These are phyloP conservation scores for Nigrograna mackinnonii DNA, from an alignment of 2,329 filamentous ascomycete species.

Conservation along the genomic window DNA sequence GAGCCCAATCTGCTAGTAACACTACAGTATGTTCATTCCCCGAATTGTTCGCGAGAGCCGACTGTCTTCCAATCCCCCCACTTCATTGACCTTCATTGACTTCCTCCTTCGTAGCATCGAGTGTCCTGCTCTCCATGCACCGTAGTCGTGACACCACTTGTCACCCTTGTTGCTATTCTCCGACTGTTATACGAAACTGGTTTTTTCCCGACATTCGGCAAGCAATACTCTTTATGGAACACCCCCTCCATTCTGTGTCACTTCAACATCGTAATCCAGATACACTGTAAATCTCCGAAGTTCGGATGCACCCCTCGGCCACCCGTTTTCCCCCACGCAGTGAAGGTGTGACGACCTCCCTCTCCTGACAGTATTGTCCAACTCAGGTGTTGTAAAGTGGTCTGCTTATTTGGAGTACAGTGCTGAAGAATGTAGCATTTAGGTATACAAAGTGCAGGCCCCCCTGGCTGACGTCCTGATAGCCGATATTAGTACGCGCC, in stretches of 20 bases:
- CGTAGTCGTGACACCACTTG: no score
- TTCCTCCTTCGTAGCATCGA: no score
- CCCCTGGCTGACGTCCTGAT: not conserved
- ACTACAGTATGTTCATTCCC: no score
- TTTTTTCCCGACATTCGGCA: slow-evolving; percentile 5
- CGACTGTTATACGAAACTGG: no score
- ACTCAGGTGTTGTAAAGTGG: not conserved
- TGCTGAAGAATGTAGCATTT: not conserved
- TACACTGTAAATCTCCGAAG: not conserved
- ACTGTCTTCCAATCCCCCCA: no score
- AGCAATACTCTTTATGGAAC: slow-evolving; percentile 1
- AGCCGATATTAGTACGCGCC: no score
- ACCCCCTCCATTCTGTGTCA: slow-evolving; percentile 1
- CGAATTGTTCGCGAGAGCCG: no score
- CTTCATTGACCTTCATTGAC: no score
- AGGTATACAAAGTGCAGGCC: not conserved
- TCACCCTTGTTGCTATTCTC: no score
- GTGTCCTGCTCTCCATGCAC: no score
- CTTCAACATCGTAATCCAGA: slow-evolving; percentile 2
- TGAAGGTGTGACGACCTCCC: not conserved
- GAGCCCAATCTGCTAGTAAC: no score
- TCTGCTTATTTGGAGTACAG: not conserved
- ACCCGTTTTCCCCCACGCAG: slow-evolving; percentile 2
- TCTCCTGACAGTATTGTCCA: not conserved
- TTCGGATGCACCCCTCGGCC: not conserved